Conservation (phyloP, 495 filamentous ascomycete genomes). For the Tuber borchii region DNA sequence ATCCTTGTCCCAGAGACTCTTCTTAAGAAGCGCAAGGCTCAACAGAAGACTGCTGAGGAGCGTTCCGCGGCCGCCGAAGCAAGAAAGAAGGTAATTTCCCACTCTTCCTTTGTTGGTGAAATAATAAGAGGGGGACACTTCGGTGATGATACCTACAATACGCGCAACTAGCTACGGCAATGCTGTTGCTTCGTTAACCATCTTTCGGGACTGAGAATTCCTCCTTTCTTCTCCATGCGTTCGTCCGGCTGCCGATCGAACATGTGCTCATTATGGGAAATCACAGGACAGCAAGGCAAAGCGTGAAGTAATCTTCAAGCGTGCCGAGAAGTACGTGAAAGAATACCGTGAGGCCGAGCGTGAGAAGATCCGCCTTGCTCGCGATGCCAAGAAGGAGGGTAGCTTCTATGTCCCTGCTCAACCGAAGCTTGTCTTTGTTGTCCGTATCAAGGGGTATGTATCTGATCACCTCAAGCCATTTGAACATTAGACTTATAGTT, state of each 20-base stretch:
- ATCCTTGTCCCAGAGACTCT: conserved; percentile 95
- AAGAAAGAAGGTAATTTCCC: conserved; percentile 75
- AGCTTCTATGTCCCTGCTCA: conserved; percentile 89
- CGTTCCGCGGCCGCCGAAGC: conserved; percentile 69
- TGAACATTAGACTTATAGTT: conserved; percentile 13
- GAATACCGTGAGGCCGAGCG: conserved; percentile 98
- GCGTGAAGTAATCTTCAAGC: conserved; percentile 97
- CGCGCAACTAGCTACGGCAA: conserved; percentile 88
- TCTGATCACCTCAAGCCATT: background rate
- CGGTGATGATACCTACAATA: conserved; percentile 70
- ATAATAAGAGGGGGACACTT: conserved; percentile 44
- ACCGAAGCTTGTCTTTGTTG: conserved; percentile 93
- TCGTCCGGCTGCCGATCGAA: conserved; percentile 34
- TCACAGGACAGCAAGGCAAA: conserved; percentile 89
- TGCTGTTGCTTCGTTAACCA: conserved; percentile 93
- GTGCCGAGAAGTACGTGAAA: conserved; percentile 97
- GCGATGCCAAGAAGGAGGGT: conserved; percentile 82
- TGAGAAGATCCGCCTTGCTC: conserved; percentile 90
- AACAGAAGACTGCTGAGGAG: conserved; percentile 95
- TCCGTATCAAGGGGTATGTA: conserved; percentile 93
- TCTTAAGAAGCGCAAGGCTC: conserved; percentile 99
- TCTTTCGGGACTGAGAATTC: conserved; percentile 97
- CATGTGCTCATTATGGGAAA: conserved; percentile 35
- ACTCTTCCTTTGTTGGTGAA: conserved; percentile 37
- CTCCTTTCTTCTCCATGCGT: conserved; percentile 19